Conservation (phyloP, 495 filamentous ascomycete genomes). For the Neurospora sp. region DNA sequence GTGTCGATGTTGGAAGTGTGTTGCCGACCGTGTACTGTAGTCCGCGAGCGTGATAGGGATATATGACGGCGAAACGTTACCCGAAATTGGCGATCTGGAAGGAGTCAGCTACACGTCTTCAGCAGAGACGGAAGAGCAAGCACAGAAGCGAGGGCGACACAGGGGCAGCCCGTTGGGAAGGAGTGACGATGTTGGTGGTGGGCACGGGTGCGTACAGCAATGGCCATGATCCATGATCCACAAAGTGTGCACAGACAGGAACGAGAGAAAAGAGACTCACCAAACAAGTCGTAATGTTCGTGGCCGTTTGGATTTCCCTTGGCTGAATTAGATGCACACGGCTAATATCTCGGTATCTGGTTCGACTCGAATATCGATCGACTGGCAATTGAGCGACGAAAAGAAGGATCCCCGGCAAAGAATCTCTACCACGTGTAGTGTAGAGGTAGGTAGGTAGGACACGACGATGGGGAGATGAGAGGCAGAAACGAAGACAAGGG, state of each 20-base stretch:
- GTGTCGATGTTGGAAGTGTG: neutral
- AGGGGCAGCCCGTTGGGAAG: neutral
- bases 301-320: neutral
- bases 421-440: no score
- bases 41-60: neutral
- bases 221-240: neutral
- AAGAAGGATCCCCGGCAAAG: no score
- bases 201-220: neutral
- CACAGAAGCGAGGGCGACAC: neutral
- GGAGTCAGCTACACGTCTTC: constrained; percentile 8
- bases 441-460: neutral
- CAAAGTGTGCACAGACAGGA: neutral
- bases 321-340: neutral
- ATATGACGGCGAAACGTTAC: neutral
- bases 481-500: neutral
- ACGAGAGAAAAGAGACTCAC: constrained; percentile 1
- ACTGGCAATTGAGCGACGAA: neutral
- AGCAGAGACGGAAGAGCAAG: neutral
- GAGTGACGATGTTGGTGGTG: constrained; percentile 8
- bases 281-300: constrained; percentile 1
- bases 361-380: neutral
- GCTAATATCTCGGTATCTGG: neutral
- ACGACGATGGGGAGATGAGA: neutral
- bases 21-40: neutral
- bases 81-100: constrained; percentile 2